Conservation (phyloP, 129 eudicot species). For the Dittrichia graveolens region DNA sequence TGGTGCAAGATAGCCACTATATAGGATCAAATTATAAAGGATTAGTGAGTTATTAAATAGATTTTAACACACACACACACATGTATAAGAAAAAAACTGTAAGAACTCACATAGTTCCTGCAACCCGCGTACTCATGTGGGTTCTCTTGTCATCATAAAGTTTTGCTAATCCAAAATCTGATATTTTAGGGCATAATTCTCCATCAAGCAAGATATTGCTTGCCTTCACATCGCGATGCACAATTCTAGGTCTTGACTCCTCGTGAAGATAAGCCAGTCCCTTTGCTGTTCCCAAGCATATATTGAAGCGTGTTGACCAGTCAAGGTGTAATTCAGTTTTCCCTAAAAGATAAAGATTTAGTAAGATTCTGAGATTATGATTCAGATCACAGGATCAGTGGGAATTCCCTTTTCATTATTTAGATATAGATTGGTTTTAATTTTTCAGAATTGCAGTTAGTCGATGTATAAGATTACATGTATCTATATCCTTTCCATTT, state of each 20-base stretch:
- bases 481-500: not conserved
- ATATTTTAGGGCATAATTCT: conserved; percentile 66
- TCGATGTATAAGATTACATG: not conserved
- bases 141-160: conserved; percentile 64
- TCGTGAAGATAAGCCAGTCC: conserved; percentile 73
- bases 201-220: conserved; percentile 60
- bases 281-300: conserved; percentile 65
- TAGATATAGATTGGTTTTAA: not conserved
- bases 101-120: conserved; percentile 66
- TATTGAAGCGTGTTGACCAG: conserved; percentile 58
- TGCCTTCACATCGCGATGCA: conserved; percentile 62
- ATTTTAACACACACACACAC: not conserved
- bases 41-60: conserved; percentile 7
- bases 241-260: conserved; percentile 55
- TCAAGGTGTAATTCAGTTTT: conserved; percentile 38
- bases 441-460: not conserved
- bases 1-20: conserved; percentile 68
- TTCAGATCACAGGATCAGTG: not conserved
- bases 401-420: not conserved
- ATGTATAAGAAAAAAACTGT: not conserved
- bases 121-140: conserved; percentile 69
- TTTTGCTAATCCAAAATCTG: conserved; percentile 73
- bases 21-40: not conserved
- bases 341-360: conserved; percentile 34
- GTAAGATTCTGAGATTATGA: not conserved